Evolutionary conservation across 805 yeast species (phyloP).

Genomic region (Candida boleticola): DNA sequence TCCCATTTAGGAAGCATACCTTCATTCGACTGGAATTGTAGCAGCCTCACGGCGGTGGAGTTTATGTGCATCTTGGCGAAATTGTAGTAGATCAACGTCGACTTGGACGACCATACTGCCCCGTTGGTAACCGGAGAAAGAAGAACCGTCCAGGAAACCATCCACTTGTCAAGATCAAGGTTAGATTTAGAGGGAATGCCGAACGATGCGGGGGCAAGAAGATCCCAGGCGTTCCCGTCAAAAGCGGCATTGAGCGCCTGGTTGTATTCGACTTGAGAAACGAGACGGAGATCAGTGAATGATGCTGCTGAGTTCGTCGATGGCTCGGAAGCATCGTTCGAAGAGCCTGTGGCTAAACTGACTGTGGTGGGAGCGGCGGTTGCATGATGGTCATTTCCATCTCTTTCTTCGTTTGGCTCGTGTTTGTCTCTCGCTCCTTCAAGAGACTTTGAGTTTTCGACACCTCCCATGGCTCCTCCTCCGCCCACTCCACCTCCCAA

Average conservation of each 20-base stretch:
- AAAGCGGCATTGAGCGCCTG: conserved; percentile 61
- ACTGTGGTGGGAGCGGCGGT: conserved; percentile 6
- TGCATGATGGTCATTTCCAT: not conserved
- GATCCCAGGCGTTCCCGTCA: conserved; percentile 58
- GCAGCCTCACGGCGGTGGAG: conserved; percentile 45
- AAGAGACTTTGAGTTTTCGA: not conserved
- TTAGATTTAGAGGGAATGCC: conserved; percentile 70
- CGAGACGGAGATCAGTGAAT: conserved; percentile 53
- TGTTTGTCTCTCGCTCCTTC: conserved; percentile 4
- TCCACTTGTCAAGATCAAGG: conserved; percentile 70
- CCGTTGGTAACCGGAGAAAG: conserved; percentile 58
- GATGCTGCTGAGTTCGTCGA: conserved; percentile 2
- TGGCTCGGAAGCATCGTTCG: not conserved
- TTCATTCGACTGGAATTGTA: conserved; percentile 27
- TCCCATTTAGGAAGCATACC: conserved; percentile 36
- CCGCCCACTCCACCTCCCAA: conserved; percentile 17
- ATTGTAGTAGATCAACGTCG: conserved; percentile 66
- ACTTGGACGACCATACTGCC: conserved; percentile 64
- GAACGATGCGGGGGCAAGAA: conserved; percentile 56
- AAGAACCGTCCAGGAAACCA: conserved; percentile 76
- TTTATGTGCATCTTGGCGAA: conserved; percentile 76
- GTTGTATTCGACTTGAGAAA: conserved; percentile 67
- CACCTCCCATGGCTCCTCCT: not conserved
- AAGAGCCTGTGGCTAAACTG: conserved; percentile 3
- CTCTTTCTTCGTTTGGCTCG: not conserved